Conservation (phyloP, 2,329 filamentous ascomycete genomes). For the Dothidotthia symphoricarpi region DNA sequence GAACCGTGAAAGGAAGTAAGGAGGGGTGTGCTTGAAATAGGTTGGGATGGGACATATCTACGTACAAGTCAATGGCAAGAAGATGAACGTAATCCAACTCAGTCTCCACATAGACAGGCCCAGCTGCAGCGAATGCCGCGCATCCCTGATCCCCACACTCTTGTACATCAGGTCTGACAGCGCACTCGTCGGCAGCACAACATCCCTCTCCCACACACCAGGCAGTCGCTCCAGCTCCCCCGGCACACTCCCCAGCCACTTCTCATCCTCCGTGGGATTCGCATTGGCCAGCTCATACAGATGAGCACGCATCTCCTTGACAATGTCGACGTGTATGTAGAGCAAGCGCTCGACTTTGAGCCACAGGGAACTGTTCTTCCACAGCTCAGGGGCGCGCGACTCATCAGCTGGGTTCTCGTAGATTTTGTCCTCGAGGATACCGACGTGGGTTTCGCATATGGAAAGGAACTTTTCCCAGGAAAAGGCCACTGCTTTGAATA, state of each 20-base stretch:
- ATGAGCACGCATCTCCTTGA: constrained; percentile 48
- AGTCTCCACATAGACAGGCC: constrained; percentile 55
- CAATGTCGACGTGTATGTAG: constrained; percentile 50
- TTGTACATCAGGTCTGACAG: constrained; percentile 55
- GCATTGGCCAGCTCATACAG: constrained; percentile 44
- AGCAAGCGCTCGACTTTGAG: constrained; percentile 54
- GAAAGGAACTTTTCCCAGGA: constrained; percentile 50
- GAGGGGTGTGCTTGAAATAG: no score
- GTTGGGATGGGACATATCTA: no score
- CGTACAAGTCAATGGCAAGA: constrained; percentile 62
- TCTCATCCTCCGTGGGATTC: constrained; percentile 30
- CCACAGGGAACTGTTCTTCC: constrained; percentile 53
- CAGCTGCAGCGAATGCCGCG: constrained; percentile 50
- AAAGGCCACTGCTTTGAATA: constrained; percentile 50
- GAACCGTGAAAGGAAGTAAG: no score
- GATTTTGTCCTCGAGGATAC: constrained; percentile 47
- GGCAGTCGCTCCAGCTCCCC: constrained; percentile 49
- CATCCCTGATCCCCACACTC: constrained; percentile 53
- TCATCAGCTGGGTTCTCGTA: constrained; percentile 57
- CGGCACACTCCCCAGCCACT: constrained; percentile 45
- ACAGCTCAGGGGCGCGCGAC: constrained; percentile 52
- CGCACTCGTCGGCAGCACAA: constrained; percentile 52
- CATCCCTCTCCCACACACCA: constrained; percentile 50
- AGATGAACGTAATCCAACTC: constrained; percentile 71
- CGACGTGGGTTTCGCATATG: constrained; percentile 50